Evolutionary conservation across 192 early-diverging fungal genomes (phyloP).

Genomic region (Mycoemilia scoparia): DNA sequence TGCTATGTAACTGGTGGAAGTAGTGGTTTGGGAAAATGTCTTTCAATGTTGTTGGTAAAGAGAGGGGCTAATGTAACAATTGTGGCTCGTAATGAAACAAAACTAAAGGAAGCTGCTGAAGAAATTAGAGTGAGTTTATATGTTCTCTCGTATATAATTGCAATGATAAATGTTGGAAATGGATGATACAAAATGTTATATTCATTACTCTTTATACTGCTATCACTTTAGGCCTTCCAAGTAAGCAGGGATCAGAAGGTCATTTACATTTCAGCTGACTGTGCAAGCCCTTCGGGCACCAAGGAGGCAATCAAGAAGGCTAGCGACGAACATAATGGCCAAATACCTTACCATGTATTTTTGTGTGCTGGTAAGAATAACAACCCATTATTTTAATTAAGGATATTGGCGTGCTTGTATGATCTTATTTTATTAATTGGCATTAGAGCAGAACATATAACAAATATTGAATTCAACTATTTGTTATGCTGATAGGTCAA

Average conservation of each 20-base stretch:
- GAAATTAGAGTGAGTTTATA: constrained; percentile 29
- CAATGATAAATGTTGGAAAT: neutral
- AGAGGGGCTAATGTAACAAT: constrained; percentile 54
- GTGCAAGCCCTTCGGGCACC: constrained; percentile 31
- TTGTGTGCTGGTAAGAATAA: constrained; percentile 32
- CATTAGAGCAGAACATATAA: neutral
- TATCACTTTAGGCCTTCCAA: constrained; percentile 2
- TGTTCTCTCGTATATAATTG: neutral
- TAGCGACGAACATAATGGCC: constrained; percentile 24
- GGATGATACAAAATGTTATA: neutral
- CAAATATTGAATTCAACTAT: neutral
- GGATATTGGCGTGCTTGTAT: too few relatives aligned
- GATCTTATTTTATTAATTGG: neutral
- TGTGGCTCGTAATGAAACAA: constrained; percentile 30
- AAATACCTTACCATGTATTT: constrained; percentile 35
- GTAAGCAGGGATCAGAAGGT: constrained; percentile 25
- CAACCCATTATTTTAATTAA: too few relatives aligned
- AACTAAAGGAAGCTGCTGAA: constrained; percentile 30
- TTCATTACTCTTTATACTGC: neutral
- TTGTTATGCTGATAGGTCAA: constrained; percentile 16
- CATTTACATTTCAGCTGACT: constrained; percentile 40
- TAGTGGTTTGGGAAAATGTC: constrained; percentile 44
- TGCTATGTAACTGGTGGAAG: constrained; percentile 60
- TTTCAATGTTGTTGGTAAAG: constrained; percentile 43
- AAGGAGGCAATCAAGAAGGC: constrained; percentile 39